Base-by-base conservation (phyloP, 2,329 filamentous ascomycete genomes). In the Calycina marina region DNA sequence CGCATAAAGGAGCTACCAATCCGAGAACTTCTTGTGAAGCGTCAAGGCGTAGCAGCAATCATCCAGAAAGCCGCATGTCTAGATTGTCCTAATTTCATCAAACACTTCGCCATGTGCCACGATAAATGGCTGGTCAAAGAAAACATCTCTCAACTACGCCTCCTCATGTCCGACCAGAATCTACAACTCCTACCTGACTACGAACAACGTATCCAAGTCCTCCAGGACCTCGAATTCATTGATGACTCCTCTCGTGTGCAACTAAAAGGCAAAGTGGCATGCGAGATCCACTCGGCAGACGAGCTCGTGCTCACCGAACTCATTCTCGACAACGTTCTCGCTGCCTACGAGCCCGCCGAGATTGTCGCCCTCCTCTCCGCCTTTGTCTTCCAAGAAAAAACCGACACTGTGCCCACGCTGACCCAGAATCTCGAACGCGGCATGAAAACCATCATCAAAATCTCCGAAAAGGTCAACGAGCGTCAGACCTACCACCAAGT, bases 351-450 rank as follows among this genome's bases (percentile, higher is more conserved):
- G 48, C 85, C 88, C 1, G 85, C 93, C 44, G 90, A 98, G 56
- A 96, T 98, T 40, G 90, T 93, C 1, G 86, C 90, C 8, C 65
- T 98, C 3, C 68, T 98, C 3, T 94, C 86, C 0, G 76, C 82
- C 1, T 98, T 98, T 54, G 86, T 98, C 2, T 98, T 98, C 63
- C 85, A 96, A 52, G 90, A 98, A 53, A 96, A 94, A 60, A 94
- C 90, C 0, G 77, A 84, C 15, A 69, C 69, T 4, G 72, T 77
- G 12, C 88, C 90, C 0, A 81, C 75, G 4, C 62, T 98, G 37
- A 92, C 85, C 0, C 73, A 79, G 4, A 79, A 74, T 31, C 70
- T 98, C 8, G 79, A 93, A 51, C 72, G 72, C 16, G 90, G 86
- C 8, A 79, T 81, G 49, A 75, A 80, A 37, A 84, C 78, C 6